These are phyloP conservation scores for Solanum chmielewskii DNA, from an alignment of 257 asterid genomes.

Conservation along the genomic window DNA sequence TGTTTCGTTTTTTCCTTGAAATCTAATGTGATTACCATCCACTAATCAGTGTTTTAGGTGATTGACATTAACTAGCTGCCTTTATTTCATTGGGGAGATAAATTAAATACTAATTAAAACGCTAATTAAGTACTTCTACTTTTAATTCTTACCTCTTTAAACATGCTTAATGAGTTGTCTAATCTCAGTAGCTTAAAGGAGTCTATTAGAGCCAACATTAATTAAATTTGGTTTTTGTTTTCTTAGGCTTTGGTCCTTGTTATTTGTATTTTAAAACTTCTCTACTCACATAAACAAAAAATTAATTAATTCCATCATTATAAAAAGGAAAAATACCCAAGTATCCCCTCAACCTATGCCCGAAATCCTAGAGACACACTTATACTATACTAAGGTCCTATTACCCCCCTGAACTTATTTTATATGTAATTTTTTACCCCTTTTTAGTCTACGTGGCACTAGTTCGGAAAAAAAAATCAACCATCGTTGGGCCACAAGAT, in stretches of 20 bases:
- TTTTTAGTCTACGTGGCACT: too few species aligned
- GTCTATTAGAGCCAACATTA: background rate
- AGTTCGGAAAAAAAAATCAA: too few species aligned
- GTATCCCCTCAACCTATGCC: too few species aligned
- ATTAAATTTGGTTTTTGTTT: background rate
- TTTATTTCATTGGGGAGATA: background rate
- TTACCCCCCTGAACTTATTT: too few species aligned
- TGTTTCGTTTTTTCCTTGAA: slow-evolving; percentile 9
- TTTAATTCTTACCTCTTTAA: background rate
- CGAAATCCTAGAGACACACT: too few species aligned
- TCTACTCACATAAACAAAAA: background rate
- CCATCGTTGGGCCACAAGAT: too few species aligned
- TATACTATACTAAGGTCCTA: too few species aligned
- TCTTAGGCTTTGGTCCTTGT: background rate
- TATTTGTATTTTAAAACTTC: background rate
- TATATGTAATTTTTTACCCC: too few species aligned
- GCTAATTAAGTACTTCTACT: background rate
- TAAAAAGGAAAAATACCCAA: too few species aligned
- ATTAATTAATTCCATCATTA: background rate
- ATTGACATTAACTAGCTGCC: background rate
- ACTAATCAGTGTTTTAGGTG: background rate
- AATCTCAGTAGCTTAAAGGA: background rate
- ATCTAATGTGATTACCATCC: background rate
- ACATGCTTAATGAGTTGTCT: background rate
- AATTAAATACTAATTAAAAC: background rate